phyloP scores from a whole-genome alignment of 768 basidiomycete genomes.

The Xanthoconium stramineum region DNA sequence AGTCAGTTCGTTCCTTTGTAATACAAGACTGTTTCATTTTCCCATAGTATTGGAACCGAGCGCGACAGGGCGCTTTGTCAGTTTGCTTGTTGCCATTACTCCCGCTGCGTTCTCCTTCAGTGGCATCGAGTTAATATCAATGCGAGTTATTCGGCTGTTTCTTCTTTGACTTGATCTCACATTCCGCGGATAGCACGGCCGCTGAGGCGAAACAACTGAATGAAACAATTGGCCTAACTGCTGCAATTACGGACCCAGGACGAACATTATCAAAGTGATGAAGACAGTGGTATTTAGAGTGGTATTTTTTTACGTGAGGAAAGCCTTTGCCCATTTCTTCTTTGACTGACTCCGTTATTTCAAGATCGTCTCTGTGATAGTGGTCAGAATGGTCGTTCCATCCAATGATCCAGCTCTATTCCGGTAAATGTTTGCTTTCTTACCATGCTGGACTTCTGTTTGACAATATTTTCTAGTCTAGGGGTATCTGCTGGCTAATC shows the following conservation, averaged over 20 bases:
- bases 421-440: conserved; percentile 21
- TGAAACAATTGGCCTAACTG: no score
- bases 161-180: conserved; percentile 10
- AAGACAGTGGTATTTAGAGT: conserved; percentile 80
- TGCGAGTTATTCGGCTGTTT: conserved; percentile 39
- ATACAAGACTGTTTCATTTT: neutral
- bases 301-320: conserved; percentile 30
- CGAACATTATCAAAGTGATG: conserved; percentile 75
- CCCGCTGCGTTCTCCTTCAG: conserved; percentile 67
- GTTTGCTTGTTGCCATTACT: conserved; percentile 19
- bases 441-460: neutral
- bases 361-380: conserved; percentile 32
- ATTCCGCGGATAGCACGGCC: conserved; percentile 47
- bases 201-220: conserved; percentile 74
- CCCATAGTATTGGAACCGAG: conserved; percentile 19
- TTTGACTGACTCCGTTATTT: neutral
- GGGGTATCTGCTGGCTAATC: conserved; percentile 57
- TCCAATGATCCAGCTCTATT: conserved; percentile 58
- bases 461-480: conserved; percentile 3
- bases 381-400: conserved; percentile 77
- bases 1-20: neutral
- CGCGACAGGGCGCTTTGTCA: conserved; percentile 19
- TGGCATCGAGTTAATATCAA: conserved; percentile 71
- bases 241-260: no score
- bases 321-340: neutral